phyloP scores from a whole-genome alignment of 202 grass and related monocot species.

The Carex arenaria region DNA sequence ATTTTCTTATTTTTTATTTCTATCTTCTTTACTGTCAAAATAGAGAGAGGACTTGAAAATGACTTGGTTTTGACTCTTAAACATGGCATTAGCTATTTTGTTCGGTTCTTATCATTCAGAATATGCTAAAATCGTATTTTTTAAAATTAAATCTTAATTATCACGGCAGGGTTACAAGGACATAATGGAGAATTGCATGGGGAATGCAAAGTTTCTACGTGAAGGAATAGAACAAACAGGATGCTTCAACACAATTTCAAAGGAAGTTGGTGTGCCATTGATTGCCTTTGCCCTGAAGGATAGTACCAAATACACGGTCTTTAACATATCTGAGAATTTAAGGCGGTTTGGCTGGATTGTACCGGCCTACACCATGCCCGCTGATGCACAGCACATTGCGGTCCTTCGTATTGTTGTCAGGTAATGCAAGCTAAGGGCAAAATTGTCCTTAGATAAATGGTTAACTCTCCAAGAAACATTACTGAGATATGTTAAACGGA shows the following conservation, averaged over 20 bases:
- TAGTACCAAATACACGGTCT: slow-evolving; percentile 43
- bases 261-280: slow-evolving; percentile 64
- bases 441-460: neutral
- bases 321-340: slow-evolving; percentile 63
- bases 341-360: slow-evolving; percentile 81
- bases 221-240: slow-evolving; percentile 47
- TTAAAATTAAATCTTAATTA: neutral
- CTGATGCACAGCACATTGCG: slow-evolving; percentile 53
- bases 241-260: slow-evolving; percentile 58
- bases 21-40: neutral
- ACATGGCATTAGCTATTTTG: neutral
- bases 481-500: no score
- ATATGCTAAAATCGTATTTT: neutral
- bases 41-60: neutral
- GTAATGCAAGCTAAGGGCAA: neutral
- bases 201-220: slow-evolving; percentile 38
- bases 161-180: slow-evolving; percentile 60
- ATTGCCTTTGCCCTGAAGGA: slow-evolving; percentile 73
- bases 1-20: neutral
- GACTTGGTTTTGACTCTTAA: neutral
- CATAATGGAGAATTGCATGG: slow-evolving; percentile 77
- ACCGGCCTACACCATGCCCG: slow-evolving; percentile 73
- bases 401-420: slow-evolving; percentile 77
- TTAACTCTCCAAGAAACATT: neutral
- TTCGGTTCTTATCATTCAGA: neutral